phyloP scores from a whole-genome alignment of 2,329 filamentous ascomycete species.

The Ascochyta koolunga region DNA sequence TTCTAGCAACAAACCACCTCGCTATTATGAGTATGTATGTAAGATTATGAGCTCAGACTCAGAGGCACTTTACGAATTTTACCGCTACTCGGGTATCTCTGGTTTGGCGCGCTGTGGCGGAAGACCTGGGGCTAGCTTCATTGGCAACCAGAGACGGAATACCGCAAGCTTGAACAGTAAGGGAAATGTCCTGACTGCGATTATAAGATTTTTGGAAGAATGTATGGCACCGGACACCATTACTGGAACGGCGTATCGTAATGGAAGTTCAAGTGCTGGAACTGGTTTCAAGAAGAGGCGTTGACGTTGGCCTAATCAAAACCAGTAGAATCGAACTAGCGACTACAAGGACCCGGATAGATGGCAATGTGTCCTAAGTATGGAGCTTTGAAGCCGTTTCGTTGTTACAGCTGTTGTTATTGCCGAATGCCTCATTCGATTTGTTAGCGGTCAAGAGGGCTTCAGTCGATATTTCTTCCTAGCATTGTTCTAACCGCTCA shows the following conservation, averaged over 20 bases:
- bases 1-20: conserved; percentile 48
- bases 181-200: conserved; percentile 52
- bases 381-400: no score
- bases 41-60: conserved; percentile 41
- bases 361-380: neutral
- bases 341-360: conserved; percentile 21
- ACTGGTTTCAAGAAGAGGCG: conserved; percentile 32
- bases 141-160: neutral
- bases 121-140: conserved; percentile 48
- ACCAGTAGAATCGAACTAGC: conserved; percentile 28
- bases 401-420: no score
- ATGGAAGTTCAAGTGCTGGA: conserved; percentile 21
- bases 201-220: conserved; percentile 54
- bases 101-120: conserved; percentile 58
- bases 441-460: no score
- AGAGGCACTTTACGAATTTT: conserved; percentile 46
- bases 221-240: conserved; percentile 46
- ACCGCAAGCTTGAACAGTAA: conserved; percentile 33
- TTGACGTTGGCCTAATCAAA: conserved; percentile 35
- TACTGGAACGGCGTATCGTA: conserved; percentile 24
- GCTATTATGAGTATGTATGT: conserved; percentile 54
- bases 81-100: conserved; percentile 56
- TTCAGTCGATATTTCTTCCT: no score
- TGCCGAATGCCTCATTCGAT: no score
- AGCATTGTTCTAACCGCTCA: no score